Evolutionary conservation across 768 basidiomycete species (phyloP).

Genomic region (Clitopilus passeckerianus): DNA sequence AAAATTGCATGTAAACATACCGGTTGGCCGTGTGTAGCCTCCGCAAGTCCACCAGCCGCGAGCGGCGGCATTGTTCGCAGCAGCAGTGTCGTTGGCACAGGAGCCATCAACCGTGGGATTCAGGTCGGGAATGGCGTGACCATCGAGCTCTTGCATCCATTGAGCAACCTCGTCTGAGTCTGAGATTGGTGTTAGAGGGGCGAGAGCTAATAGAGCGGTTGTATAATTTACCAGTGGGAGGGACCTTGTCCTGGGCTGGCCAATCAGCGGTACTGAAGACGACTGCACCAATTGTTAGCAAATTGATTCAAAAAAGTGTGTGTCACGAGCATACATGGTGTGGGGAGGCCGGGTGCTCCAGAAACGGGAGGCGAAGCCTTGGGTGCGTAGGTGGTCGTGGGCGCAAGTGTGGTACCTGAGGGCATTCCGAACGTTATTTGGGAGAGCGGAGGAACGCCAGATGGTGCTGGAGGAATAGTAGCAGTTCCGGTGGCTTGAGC

Average conservation of each 20-base stretch:
- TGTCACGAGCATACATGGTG: slow-evolving; percentile 41
- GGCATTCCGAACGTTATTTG: slow-evolving; percentile 64
- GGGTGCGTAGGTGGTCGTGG: slow-evolving; percentile 47
- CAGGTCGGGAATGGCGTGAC: slow-evolving; percentile 61
- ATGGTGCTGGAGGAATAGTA: neutral
- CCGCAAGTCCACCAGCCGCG: slow-evolving; percentile 94
- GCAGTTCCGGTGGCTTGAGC: slow-evolving; percentile 14
- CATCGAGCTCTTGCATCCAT: slow-evolving; percentile 78
- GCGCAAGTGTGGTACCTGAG: slow-evolving; percentile 38
- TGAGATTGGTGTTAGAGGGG: slow-evolving; percentile 10
- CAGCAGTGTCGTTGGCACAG: slow-evolving; percentile 54
- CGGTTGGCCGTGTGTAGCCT: slow-evolving; percentile 52
- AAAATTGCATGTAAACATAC: slow-evolving; percentile 14
- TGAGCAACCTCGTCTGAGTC: slow-evolving; percentile 58
- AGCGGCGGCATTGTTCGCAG: slow-evolving; percentile 48
- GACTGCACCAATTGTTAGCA: slow-evolving; percentile 9
- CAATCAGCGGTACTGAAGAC: slow-evolving; percentile 35
- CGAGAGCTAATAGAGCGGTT: neutral
- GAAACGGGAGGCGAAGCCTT: slow-evolving; percentile 60
- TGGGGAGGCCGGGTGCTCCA: slow-evolving; percentile 65
- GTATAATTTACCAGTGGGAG: slow-evolving; percentile 47
- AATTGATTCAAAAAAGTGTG: neutral
- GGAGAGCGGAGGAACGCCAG: slow-evolving; percentile 49
- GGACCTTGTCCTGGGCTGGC: slow-evolving; percentile 59
- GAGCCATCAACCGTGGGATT: slow-evolving; percentile 64